Conservation (phyloP, 1,284 basidiomycete species). For the Mycena sp. region DNA sequence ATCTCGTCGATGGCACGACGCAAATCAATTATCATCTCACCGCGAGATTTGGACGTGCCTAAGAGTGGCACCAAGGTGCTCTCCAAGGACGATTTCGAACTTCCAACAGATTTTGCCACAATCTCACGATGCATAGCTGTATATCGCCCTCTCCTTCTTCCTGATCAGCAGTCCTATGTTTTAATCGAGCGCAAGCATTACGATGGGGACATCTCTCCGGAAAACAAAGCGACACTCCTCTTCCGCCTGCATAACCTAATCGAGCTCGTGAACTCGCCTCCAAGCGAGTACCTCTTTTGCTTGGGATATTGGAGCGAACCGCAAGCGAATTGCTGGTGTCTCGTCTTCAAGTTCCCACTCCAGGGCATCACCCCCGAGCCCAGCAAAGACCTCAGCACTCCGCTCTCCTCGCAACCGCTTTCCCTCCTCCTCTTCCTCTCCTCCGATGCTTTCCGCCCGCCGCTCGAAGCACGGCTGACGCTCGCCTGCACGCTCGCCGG, state of each 20-base stretch:
- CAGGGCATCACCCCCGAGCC: neutral
- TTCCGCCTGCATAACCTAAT: neutral
- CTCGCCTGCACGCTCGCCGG: neutral
- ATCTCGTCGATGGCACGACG: conserved; percentile 6
- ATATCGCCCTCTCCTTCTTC: neutral
- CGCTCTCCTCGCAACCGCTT: neutral
- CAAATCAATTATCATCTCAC: neutral
- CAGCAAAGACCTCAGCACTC: neutral
- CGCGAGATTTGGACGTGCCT: no score
- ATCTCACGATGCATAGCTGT: neutral
- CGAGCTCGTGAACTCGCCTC: neutral
- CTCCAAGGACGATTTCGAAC: neutral
- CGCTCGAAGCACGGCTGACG: neutral
- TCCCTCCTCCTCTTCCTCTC: neutral
- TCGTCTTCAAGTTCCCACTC: neutral
- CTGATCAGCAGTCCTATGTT: neutral
- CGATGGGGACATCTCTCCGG: neutral
- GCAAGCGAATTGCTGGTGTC: neutral
- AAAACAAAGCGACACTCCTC: neutral
- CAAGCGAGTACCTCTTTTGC: neutral
- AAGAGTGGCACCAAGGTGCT: no score
- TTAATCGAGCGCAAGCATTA: neutral
- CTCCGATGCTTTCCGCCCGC: neutral
- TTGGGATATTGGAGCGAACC: conserved; percentile 10
- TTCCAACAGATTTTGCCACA: neutral